phyloP scores from a whole-genome alignment of 495 filamentous ascomycete genomes.

The Lophiostoma macrostomum region DNA sequence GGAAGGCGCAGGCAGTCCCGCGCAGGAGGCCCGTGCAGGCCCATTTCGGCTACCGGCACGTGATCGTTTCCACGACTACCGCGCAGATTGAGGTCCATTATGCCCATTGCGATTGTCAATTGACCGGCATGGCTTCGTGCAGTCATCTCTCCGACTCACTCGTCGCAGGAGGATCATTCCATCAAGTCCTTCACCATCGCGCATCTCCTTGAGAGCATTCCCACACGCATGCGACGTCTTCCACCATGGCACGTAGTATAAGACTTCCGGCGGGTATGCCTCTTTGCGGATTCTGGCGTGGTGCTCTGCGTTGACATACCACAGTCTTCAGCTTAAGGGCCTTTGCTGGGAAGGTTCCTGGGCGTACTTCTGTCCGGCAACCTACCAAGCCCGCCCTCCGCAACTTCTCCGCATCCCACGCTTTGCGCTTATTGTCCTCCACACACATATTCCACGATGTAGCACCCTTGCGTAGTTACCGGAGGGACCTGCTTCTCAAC shows the following conservation, averaged over 20 bases:
- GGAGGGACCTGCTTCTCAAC: conserved; percentile 62
- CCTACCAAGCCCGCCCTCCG: not conserved
- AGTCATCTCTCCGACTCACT: not conserved
- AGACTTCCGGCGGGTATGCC: not conserved
- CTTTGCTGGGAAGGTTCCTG: too few relatives aligned
- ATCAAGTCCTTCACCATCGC: conserved; percentile 9
- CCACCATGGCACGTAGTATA: conserved; percentile 3
- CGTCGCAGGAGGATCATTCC: not conserved
- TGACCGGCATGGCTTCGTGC: conserved; percentile 5
- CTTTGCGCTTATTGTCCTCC: conserved; percentile 15
- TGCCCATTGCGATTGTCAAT: not conserved
- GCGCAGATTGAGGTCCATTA: conserved; percentile 16
- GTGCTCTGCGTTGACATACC: not conserved
- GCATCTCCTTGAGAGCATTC: conserved; percentile 4
- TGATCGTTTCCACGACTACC: conserved; percentile 16
- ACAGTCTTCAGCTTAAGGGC: not conserved
- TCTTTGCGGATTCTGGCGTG: conserved; percentile 6
- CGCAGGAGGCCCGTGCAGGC: too few relatives aligned
- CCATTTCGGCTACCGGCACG: too few relatives aligned
- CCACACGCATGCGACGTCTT: not conserved
- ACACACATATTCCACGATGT: conserved; percentile 70
- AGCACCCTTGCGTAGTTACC: conserved; percentile 65
- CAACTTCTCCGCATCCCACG: conserved; percentile 11
- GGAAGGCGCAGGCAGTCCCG: too few relatives aligned
- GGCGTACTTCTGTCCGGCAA: not conserved